A percentile compares a stretch with the other conserved stretches of the same genome.
phyloP scores from a whole-genome alignment of 805 yeast genomes.

The Sugiyamaella lignohabitans region DNA sequence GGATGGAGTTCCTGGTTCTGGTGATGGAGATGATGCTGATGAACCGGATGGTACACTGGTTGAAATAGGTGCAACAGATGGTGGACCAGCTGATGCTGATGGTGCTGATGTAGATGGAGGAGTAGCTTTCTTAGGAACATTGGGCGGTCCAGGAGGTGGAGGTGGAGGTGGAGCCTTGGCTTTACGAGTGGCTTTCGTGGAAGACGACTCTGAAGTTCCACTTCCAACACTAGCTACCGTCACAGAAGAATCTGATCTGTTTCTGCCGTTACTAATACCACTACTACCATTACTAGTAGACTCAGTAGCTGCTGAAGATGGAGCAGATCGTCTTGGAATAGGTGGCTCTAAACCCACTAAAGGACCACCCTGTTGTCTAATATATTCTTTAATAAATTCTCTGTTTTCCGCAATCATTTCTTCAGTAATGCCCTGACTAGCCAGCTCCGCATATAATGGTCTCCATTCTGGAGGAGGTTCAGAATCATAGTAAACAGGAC shows the following conservation, averaged over 20 bases:
- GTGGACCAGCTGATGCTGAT: background rate
- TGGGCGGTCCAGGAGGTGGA: conserved; percentile 19
- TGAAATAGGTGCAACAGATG: background rate
- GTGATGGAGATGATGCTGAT: conserved; percentile 22
- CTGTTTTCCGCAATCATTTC: conserved; percentile 86
- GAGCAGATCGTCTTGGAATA: conserved; percentile 48
- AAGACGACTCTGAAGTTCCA: conserved; percentile 1
- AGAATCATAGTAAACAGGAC: conserved; percentile 57
- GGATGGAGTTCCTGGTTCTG: conserved; percentile 17
- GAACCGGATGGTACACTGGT: conserved; percentile 15
- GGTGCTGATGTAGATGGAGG: background rate
- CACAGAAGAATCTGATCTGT: conserved; percentile 10
- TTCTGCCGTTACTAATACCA: background rate
- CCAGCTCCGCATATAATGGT: conserved; percentile 62
- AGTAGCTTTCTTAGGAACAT: background rate
- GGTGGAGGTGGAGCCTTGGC: conserved; percentile 25
- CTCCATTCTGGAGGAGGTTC: conserved; percentile 84
- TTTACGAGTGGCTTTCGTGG: conserved; percentile 17
- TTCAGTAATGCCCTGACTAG: conserved; percentile 71
- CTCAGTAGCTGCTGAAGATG: conserved; percentile 5
- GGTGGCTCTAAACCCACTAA: conserved; percentile 83
- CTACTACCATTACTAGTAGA: conserved; percentile 4
- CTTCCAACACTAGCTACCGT: conserved; percentile 6
- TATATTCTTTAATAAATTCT: conserved; percentile 74
- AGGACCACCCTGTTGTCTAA: conserved; percentile 68